Percentiles rank a stretch among this genome's conserved stretches.
Conservation (phyloP, 768 basidiomycete genomes). For the Hemileccinum rubropunctum region DNA sequence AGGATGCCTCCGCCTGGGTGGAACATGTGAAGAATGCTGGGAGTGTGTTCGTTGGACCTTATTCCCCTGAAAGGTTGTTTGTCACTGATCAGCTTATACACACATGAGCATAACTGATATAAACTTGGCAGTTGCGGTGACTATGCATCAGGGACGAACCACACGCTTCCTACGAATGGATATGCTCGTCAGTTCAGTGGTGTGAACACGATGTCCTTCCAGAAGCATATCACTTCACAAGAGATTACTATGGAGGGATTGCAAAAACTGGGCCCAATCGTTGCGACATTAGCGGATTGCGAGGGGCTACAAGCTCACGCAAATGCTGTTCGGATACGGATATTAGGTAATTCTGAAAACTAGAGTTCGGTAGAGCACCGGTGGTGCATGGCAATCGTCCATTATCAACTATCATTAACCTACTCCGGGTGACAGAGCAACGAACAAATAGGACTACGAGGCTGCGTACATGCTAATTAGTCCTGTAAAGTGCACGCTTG, state of each 20-base stretch:
- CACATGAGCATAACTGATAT: slow-evolving; percentile 4
- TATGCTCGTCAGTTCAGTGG: slow-evolving; percentile 98
- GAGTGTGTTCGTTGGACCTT: slow-evolving; percentile 93
- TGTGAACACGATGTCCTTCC: slow-evolving; percentile 95
- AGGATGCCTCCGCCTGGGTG: slow-evolving; percentile 65
- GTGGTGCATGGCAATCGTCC: slow-evolving; percentile 14
- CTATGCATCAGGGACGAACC: slow-evolving; percentile 98
- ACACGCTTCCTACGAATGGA: slow-evolving; percentile 94
- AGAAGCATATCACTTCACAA: slow-evolving; percentile 98
- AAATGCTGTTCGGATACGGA: slow-evolving; percentile 90
- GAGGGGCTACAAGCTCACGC: slow-evolving; percentile 95
- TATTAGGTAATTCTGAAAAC: slow-evolving; percentile 34
- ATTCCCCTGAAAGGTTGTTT: slow-evolving; percentile 93
- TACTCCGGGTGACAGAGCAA: slow-evolving; percentile 15
- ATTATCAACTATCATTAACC: slow-evolving; percentile 11
- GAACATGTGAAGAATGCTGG: slow-evolving; percentile 84
- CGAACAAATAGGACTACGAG: slow-evolving; percentile 10
- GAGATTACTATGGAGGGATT: slow-evolving; percentile 83
- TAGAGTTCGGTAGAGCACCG: background rate
- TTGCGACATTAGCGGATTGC: slow-evolving; percentile 87
- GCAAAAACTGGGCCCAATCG: slow-evolving; percentile 76
- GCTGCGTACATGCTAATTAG: slow-evolving; percentile 51
- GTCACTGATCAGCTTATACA: slow-evolving; percentile 8
- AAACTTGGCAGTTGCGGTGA: slow-evolving; percentile 77
- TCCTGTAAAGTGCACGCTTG: slow-evolving; percentile 88